These are phyloP conservation scores for Albizia julibrissin DNA, from an alignment of 306 rosid genomes.

Conservation along the genomic window DNA sequence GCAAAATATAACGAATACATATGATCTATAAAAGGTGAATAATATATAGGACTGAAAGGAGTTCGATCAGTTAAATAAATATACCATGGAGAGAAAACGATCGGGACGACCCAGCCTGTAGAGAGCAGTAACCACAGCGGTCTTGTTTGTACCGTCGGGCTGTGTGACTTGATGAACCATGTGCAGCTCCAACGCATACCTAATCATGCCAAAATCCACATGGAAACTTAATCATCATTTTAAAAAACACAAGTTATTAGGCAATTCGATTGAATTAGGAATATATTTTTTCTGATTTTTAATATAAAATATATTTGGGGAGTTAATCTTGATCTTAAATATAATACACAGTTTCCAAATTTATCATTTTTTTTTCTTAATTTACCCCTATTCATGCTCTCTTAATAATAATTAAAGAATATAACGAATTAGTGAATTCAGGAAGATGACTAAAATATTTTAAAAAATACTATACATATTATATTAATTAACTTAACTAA, in stretches of 20 bases:
- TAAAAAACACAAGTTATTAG: neutral
- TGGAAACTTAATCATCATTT: neutral
- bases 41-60: neutral
- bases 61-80: neutral
- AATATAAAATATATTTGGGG: too few relatives aligned
- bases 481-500: too few relatives aligned
- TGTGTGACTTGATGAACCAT: constrained; percentile 57
- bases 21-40: neutral
- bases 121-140: constrained; percentile 56
- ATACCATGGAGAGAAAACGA: constrained; percentile 55
- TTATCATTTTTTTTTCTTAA: too few relatives aligned
- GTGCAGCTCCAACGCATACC: constrained; percentile 74
- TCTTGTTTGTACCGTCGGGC: constrained; percentile 39
- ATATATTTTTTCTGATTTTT: too few relatives aligned
- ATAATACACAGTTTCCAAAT: too few relatives aligned
- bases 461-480: too few relatives aligned
- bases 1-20: neutral
- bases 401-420: too few relatives aligned
- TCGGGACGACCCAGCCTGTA: constrained; percentile 60
- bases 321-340: too few relatives aligned
- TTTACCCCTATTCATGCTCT: too few relatives aligned
- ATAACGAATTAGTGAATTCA: too few relatives aligned
- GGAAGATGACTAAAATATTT: too few relatives aligned
- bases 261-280: neutral
- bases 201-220: neutral